Percentiles rank a stretch among this genome's conserved stretches.
Evolutionary conservation across 345 rosid genomes (phyloP).

Genomic region (Noccaea caerulescens): DNA sequence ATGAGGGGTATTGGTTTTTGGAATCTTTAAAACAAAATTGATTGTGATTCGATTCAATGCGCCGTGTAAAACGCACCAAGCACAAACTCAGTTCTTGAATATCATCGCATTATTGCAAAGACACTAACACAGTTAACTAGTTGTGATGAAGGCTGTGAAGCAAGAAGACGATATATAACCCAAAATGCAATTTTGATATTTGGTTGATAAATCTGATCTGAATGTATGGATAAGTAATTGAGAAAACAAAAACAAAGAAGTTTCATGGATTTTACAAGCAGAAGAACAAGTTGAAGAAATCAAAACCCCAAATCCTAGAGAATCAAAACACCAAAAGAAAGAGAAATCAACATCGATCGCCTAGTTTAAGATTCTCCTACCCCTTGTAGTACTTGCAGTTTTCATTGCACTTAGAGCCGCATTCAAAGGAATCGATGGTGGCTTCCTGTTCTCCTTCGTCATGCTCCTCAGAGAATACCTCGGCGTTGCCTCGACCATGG

Average conservation of each 20-base stretch:
- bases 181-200: not conserved
- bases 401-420: constrained; percentile 27
- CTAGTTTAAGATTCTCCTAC: constrained; percentile 30
- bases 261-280: constrained; percentile 3
- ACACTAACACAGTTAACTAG: not conserved
- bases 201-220: not conserved
- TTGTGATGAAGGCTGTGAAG: not conserved
- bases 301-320: constrained; percentile 1
- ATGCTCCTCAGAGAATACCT: constrained; percentile 80
- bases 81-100: too few relatives aligned
- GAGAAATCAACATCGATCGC: not conserved
- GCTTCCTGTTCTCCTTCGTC: constrained; percentile 75
- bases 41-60: not conserved
- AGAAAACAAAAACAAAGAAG: not conserved
- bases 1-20: not conserved
- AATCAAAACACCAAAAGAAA: not conserved
- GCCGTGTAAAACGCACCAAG: not conserved
- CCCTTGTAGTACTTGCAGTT: constrained; percentile 23
- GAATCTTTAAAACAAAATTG: not conserved
- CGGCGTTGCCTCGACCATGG: constrained; percentile 52
- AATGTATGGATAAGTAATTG: not conserved
- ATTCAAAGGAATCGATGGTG: constrained; percentile 54
- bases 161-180: not conserved
- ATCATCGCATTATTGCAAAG: too few relatives aligned
- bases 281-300: too few relatives aligned